Base-by-base conservation (phyloP, 208 protist species). In the Zelonia costaricensis region DNA sequence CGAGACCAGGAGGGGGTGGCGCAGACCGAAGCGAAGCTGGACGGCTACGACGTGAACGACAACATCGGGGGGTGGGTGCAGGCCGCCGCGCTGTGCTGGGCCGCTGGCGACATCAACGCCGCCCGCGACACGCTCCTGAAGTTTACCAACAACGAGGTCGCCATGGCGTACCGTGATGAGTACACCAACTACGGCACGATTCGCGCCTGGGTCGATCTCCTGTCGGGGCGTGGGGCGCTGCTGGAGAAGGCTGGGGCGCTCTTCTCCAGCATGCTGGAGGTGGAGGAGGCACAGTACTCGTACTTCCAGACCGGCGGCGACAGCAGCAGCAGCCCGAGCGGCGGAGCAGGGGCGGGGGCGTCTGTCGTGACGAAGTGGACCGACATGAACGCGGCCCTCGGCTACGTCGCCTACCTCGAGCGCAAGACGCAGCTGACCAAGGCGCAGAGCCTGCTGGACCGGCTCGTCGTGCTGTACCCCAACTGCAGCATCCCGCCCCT, bases 141-240 rank as follows among this genome's bases (percentile, higher is more conserved):
- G 56, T 82, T 79, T n/a, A 57, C 45, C 0, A 73, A 86, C 28
- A 63, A 13, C 22, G 28, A 46, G 18, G 27, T 40, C 0, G 58
- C 78, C 9, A 68, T 76, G 51, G 72, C 76, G 9, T 75, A 94
- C 57, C 66, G 76, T n/a, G 80, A 95, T 54, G 86, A 92, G 67
- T 97, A 89, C 74, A 91, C 83, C 10, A 90, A 83, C 64, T 75
- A 84, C 31, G 74, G 66, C 5, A 86, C 86, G 13, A 39, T 95
- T 8, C 77, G 81, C 1, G 91, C 78, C 8, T 97, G 92, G 91
- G 72, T 96, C 15, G 91, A 97, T 33, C 83, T 97, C n/a, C 71
- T 82, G 20, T 89, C 76, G 0, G 87, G 89, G 9, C 78, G 91
- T 2, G 74, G 82, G 4, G 86, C 86, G 12, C 83, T 95, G 51